Conservation (phyloP, 2,329 filamentous ascomycete genomes). For the Apiospora marii region DNA sequence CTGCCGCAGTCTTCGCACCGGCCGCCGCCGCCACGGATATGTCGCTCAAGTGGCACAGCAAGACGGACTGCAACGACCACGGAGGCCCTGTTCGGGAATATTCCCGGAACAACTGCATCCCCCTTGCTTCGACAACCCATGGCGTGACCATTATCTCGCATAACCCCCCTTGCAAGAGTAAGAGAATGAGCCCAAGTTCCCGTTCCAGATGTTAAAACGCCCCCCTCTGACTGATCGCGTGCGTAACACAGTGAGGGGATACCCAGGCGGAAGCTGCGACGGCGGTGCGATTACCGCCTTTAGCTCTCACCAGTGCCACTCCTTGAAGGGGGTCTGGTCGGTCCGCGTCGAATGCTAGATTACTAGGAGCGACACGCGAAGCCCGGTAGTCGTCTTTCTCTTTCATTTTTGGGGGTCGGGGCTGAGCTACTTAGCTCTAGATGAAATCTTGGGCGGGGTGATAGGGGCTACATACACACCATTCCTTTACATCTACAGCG, state of each 20-base stretch:
- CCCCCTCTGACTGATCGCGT: too few species aligned
- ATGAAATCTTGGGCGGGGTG: too few species aligned
- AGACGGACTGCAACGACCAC: neutral
- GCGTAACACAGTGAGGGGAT: neutral
- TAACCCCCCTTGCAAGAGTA: neutral
- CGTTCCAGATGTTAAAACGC: neutral
- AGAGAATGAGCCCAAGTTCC: neutral
- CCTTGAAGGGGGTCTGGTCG: neutral
- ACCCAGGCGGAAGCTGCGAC: neutral
- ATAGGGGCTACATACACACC: too few species aligned
- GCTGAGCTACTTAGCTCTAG: too few species aligned
- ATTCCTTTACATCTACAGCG: too few species aligned
- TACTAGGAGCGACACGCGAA: too few species aligned
- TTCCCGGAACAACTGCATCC: neutral
- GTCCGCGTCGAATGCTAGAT: neutral
- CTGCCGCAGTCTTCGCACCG: neutral
- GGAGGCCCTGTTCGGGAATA: neutral
- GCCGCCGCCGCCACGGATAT: neutral
- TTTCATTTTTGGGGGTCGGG: too few species aligned
- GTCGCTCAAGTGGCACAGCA: neutral
- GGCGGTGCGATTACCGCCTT: neutral
- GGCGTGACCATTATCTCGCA: neutral
- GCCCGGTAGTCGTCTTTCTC: too few species aligned
- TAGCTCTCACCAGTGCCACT: slow-evolving; percentile 18
- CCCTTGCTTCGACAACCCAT: neutral